Percentiles rank a stretch among this genome's conserved stretches.
Evolutionary conservation across 2,329 filamentous ascomycete genomes (phyloP).

Genomic region (Aspergillus pseudoviridinutans): DNA sequence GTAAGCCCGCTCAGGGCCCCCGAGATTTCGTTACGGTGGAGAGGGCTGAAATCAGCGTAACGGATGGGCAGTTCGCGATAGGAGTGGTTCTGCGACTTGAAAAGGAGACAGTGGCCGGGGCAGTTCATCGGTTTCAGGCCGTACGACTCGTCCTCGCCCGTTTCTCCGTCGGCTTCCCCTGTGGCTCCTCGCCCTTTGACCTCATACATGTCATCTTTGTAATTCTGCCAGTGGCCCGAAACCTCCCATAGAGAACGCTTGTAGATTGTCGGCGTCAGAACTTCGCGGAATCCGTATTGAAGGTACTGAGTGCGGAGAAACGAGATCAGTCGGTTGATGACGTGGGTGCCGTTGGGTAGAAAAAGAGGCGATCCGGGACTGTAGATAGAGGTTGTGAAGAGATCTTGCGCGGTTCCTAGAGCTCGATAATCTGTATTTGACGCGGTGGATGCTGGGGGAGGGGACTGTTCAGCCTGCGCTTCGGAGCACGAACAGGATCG

Average conservation of each 20-base stretch:
- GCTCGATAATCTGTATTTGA: constrained; percentile 48
- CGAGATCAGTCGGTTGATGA: constrained; percentile 78
- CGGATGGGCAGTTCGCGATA: constrained; percentile 79
- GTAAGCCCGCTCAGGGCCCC: constrained; percentile 78
- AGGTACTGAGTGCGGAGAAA: constrained; percentile 82
- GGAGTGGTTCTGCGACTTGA: constrained; percentile 67
- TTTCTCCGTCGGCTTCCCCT: constrained; percentile 42
- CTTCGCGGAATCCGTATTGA: constrained; percentile 80
- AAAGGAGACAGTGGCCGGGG: constrained; percentile 81
- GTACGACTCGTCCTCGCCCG: constrained; percentile 65
- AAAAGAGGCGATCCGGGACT: constrained; percentile 85
- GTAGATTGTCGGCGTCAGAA: constrained; percentile 86
- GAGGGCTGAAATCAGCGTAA: constrained; percentile 80
- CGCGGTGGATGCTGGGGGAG: constrained; percentile 28
- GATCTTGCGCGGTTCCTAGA: constrained; percentile 57
- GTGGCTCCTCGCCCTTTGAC: constrained; percentile 56
- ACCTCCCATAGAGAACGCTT: constrained; percentile 83
- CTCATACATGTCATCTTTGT: constrained; percentile 88
- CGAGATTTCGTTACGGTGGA: constrained; percentile 83
- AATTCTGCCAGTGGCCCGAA: constrained; percentile 84
- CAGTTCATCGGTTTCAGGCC: constrained; percentile 93
- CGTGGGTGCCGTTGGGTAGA: constrained; percentile 72
- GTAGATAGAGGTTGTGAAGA: constrained; percentile 75
- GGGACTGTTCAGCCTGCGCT: constrained; percentile 12
- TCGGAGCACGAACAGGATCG: constrained; percentile 29